These are phyloP conservation scores for Moricandia moricandioides DNA, from an alignment of 345 rosid species.

Conservation along the genomic window DNA sequence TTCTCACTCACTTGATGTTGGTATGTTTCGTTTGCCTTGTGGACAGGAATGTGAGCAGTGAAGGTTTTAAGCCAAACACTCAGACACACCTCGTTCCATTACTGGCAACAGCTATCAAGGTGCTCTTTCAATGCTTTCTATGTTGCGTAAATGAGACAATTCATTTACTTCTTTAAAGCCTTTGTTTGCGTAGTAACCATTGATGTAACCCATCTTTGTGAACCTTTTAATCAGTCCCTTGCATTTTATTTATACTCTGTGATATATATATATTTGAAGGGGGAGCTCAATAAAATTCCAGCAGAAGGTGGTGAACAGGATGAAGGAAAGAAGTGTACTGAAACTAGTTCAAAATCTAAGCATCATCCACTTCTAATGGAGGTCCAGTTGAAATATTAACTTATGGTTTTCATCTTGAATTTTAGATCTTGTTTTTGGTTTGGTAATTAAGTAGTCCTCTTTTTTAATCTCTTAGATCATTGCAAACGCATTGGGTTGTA, in stretches of 20 bases:
- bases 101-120: slow-evolving; percentile 90
- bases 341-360: slow-evolving; percentile 38
- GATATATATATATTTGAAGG: slow-evolving; percentile 28
- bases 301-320: slow-evolving; percentile 37
- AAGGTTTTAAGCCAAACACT: slow-evolving; percentile 93
- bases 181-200: not conserved
- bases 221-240: not conserved
- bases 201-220: not conserved
- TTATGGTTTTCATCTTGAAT: not conserved
- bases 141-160: not conserved
- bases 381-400: slow-evolving; percentile 38
- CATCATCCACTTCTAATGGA: slow-evolving; percentile 76
- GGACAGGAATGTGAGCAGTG: slow-evolving; percentile 65
- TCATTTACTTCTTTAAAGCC: not conserved
- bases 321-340: slow-evolving; percentile 38
- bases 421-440: not conserved
- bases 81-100: slow-evolving; percentile 81
- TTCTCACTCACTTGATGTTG: not conserved
- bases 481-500: slow-evolving; percentile 60
- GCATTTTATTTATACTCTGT: too few species aligned
- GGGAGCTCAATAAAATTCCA: slow-evolving; percentile 61
- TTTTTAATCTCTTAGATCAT: slow-evolving; percentile 47
- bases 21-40: slow-evolving; percentile 2
- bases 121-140: slow-evolving; percentile 23
- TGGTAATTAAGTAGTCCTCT: slow-evolving; percentile 8